Conservation (phyloP, 495 filamentous ascomycete genomes). For the Aspergillus campestris region DNA sequence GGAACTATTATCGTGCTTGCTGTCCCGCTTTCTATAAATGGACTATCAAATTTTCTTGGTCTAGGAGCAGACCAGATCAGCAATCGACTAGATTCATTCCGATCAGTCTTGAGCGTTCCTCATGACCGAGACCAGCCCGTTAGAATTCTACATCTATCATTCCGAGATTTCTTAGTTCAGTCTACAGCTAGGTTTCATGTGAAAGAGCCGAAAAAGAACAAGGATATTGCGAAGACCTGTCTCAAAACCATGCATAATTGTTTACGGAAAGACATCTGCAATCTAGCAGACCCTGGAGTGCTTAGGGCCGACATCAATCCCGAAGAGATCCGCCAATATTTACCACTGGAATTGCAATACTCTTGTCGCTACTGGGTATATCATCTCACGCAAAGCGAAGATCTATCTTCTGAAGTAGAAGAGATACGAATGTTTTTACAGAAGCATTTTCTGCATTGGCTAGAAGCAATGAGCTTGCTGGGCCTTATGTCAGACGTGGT, state of each 20-base stretch:
- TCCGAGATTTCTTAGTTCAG: conserved; percentile 16
- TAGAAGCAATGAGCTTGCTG: conserved; percentile 35
- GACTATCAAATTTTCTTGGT: conserved; percentile 10
- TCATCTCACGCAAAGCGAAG: conserved; percentile 29
- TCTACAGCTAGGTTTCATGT: conserved; percentile 18
- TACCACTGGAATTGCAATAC: conserved; percentile 29
- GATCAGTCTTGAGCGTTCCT: conserved; percentile 20
- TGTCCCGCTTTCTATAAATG: conserved; percentile 13
- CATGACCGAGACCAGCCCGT: conserved; percentile 7
- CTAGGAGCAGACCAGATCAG: conserved; percentile 5
- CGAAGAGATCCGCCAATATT: conserved; percentile 9
- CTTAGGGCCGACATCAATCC: conserved; percentile 16
- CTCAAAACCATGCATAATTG: conserved; percentile 15
- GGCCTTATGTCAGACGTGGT: conserved; percentile 17
- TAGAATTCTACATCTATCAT: conserved; percentile 11
- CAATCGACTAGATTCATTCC: conserved; percentile 11
- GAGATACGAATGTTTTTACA: conserved; percentile 27
- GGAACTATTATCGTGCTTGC: conserved; percentile 4
- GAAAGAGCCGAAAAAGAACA: conserved; percentile 9
- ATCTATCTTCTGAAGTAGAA: conserved; percentile 11
- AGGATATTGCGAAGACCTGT: background rate
- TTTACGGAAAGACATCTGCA: conserved; percentile 31
- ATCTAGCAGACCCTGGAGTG: conserved; percentile 14
- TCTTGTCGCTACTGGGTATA: conserved; percentile 40
- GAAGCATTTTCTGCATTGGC: conserved; percentile 37